Evolutionary conservation across 2,329 filamentous ascomycete genomes (phyloP).

Genomic region (Xylaria sp.): DNA sequence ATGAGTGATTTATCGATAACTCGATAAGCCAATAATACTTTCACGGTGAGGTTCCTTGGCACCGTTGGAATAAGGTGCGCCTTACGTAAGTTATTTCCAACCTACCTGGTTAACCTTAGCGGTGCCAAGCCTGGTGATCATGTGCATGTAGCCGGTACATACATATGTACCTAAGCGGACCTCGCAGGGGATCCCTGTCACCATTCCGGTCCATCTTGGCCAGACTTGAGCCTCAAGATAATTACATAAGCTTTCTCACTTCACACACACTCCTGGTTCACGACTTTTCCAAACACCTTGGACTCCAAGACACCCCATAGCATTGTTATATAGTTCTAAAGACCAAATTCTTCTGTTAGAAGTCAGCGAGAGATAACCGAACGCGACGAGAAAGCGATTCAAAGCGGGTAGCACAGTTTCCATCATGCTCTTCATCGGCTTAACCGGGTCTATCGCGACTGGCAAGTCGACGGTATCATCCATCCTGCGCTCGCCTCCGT

Average conservation of each 20-base stretch:
- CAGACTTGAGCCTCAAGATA: conserved; percentile 14
- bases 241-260: background rate
- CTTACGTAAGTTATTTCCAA: background rate
- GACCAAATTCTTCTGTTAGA: background rate
- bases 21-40: conserved; percentile 12
- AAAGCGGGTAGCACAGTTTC: background rate
- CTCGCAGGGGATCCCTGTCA: background rate
- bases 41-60: too few relatives aligned
- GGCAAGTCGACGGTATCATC: conserved; percentile 94
- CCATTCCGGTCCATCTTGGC: background rate
- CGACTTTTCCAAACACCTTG: background rate
- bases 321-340: background rate
- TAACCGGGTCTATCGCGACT: conserved; percentile 95
- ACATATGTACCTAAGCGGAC: background rate
- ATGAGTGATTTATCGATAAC: conserved; percentile 13
- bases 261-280: background rate
- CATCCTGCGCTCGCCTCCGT: conserved; percentile 72
- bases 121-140: background rate
- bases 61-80: too few relatives aligned
- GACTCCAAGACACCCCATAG: background rate
- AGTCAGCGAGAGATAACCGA: too few relatives aligned
- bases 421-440: conserved; percentile 86
- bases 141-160: background rate
- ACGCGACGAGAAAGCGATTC: background rate
- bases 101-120: too few relatives aligned